Evolutionary conservation across 2,329 filamentous ascomycete genomes (phyloP).

Genomic region (Fusarium caatingaense): DNA sequence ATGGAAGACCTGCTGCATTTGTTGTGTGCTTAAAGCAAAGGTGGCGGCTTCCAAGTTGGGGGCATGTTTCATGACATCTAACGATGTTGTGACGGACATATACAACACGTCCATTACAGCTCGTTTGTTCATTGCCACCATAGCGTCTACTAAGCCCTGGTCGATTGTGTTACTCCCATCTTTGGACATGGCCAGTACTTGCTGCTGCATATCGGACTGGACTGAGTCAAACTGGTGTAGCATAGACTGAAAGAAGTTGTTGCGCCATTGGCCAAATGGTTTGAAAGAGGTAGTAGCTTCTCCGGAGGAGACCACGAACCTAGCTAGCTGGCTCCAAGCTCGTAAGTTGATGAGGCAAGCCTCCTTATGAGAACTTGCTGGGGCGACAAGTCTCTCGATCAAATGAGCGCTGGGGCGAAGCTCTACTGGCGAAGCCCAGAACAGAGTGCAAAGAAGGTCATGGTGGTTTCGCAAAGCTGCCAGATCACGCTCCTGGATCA

Average conservation of each 20-base stretch:
- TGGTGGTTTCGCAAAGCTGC: slow-evolving; percentile 75
- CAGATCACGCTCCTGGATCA: slow-evolving; percentile 69
- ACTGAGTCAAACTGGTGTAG: slow-evolving; percentile 68
- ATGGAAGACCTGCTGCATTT: slow-evolving; percentile 64
- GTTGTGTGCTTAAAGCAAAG: slow-evolving; percentile 61
- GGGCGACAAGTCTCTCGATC: slow-evolving; percentile 69
- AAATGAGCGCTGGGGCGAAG: slow-evolving; percentile 64
- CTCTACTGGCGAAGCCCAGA: slow-evolving; percentile 69
- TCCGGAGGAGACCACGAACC: slow-evolving; percentile 65
- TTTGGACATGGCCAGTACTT: slow-evolving; percentile 62
- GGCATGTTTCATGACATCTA: slow-evolving; percentile 63
- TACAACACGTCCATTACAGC: slow-evolving; percentile 65
- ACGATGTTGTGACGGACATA: slow-evolving; percentile 60
- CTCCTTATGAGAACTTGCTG: slow-evolving; percentile 72
- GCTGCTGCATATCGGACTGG: slow-evolving; percentile 66
- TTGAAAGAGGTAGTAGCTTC: slow-evolving; percentile 62
- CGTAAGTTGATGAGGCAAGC: slow-evolving; percentile 73
- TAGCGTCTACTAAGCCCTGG: slow-evolving; percentile 59
- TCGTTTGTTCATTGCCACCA: slow-evolving; percentile 64
- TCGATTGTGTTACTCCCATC: slow-evolving; percentile 58
- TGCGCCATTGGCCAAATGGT: slow-evolving; percentile 62
- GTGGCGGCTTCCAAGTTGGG: slow-evolving; percentile 59
- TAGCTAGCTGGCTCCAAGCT: slow-evolving; percentile 71
- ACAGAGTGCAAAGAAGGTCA: slow-evolving; percentile 74
- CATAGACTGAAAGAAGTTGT: slow-evolving; percentile 66